Base-by-base conservation (phyloP, 176 grass and related monocot species). In the Oryza australiensis region DNA sequence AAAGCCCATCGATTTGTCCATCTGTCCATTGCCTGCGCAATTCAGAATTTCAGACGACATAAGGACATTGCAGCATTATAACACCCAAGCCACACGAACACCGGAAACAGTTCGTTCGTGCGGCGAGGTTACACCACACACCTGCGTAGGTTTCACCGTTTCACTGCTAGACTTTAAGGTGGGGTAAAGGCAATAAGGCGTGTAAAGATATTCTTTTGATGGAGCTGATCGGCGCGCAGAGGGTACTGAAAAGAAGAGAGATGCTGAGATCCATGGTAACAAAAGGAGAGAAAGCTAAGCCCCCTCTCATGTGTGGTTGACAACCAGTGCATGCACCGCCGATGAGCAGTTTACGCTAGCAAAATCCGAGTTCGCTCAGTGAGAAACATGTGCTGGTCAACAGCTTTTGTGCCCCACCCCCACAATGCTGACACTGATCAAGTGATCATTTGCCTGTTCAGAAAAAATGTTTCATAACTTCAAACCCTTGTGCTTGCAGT, bases 241-340 rank as follows among this genome's bases (percentile, higher is more conserved):
- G 72, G 32, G 28, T 74, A 15, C 43, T 46, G 48, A 74, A 74
- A 34, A 57, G 72, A 57, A 74, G 46, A 33, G 46, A 51, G 20
- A 59, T 23, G 22, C 53, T 23, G 45, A 53, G 46, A 55, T 20
- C 26, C 23, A 49, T 73, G 28, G 46, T 34, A 22, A 23, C 28
- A 57, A 34, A 74, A 57, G 46, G 72, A 57, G 72, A 30, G 72
- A 74, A 57, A 74, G 72, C 20, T 12, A 70, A 42, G 10, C 22
- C 20, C 2, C 72, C 18, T 33, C 11, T 5, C 33, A 24, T n/a
- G 18, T n/a, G 18, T n/a, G 72, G 1, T 74, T 9, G 43, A n/a
- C 53, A 59, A 29, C 26, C 62, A 28, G 26, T 29, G 27, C 26
- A 29, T 29, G 46, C 51, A 55, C 51, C 46, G 46, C 46, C 16